A percentile compares a stretch with the other conserved stretches of the same genome.
These are phyloP conservation scores for Thelonectria blattea DNA, from an alignment of 2,329 filamentous ascomycete species.

Conservation along the genomic window DNA sequence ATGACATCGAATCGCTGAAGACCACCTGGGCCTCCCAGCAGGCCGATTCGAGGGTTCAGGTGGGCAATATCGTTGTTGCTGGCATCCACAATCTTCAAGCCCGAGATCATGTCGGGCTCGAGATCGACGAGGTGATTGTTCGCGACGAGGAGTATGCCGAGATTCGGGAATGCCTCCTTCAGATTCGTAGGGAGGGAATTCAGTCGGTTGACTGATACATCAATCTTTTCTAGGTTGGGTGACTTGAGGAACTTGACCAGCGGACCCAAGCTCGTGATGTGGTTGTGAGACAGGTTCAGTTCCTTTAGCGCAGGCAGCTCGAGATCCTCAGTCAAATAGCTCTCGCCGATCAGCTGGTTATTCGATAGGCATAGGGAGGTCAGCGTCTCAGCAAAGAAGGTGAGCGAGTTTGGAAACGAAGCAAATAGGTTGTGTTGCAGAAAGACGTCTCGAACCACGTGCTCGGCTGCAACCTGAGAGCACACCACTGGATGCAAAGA, in stretches of 20 bases:
- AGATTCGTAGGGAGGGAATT: constrained; percentile 69
- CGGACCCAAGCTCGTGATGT: constrained; percentile 71
- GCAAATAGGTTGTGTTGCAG: constrained; percentile 81
- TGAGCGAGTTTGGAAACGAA: constrained; percentile 72
- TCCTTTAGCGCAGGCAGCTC: constrained; percentile 77
- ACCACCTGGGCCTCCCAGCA: constrained; percentile 69
- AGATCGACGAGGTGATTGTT: constrained; percentile 82
- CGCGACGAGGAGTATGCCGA: constrained; percentile 73
- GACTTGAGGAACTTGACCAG: constrained; percentile 73
- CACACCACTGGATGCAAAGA: constrained; percentile 63
- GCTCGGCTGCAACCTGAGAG: constrained; percentile 60
- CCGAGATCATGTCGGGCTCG: constrained; percentile 74
- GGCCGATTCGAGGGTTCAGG: constrained; percentile 79
- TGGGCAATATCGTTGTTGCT: constrained; percentile 86
- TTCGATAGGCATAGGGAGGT: constrained; percentile 75
- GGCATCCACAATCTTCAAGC: constrained; percentile 68
- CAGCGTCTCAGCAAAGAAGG: constrained; percentile 73
- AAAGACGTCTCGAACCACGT: constrained; percentile 63
- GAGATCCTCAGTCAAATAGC: constrained; percentile 70
- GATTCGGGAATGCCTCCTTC: constrained; percentile 69
- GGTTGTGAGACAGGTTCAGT: constrained; percentile 77
- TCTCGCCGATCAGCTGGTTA: constrained; percentile 71
- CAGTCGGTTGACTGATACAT: constrained; percentile 84
- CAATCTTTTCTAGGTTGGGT: constrained; percentile 75
- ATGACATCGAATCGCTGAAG: constrained; percentile 75